A percentile compares a stretch with the other conserved stretches of the same genome.
Evolutionary conservation across 306 rosid species (phyloP).

Genomic region (Casuarina cunninghamiana): DNA sequence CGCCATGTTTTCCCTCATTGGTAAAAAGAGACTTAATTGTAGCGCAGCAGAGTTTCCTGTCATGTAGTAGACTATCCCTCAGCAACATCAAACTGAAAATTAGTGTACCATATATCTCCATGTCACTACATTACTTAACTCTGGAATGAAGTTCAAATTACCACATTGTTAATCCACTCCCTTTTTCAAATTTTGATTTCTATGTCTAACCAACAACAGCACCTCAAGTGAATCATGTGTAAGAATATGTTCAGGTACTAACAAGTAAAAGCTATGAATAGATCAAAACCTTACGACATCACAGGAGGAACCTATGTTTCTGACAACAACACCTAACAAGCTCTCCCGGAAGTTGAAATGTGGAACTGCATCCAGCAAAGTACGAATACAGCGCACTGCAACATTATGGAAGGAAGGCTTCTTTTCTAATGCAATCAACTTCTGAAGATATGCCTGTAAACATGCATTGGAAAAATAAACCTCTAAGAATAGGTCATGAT

Average conservation of each 20-base stretch:
- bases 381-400: conserved; percentile 75
- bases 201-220: not conserved
- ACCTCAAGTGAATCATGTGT: conserved; percentile 9
- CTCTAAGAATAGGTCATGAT: conserved; percentile 10
- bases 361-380: conserved; percentile 83
- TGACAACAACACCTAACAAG: conserved; percentile 67
- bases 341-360: conserved; percentile 87
- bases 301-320: conserved; percentile 68
- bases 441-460: conserved; percentile 78
- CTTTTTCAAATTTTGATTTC: conserved; percentile 15
- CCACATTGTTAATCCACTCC: conserved; percentile 2
- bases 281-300: conserved; percentile 68
- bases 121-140: conserved; percentile 15
- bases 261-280: conserved; percentile 15
- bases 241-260: conserved; percentile 4
- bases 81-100: not conserved
- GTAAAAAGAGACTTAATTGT: conserved; percentile 69
- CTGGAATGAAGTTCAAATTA: not conserved
- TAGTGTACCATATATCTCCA: conserved; percentile 1
- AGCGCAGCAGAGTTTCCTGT: conserved; percentile 79
- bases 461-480: conserved; percentile 18
- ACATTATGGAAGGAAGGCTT: conserved; percentile 60
- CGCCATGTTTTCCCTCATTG: conserved; percentile 89
- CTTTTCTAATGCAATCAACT: conserved; percentile 65
- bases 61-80: conserved; percentile 26